Evolutionary conservation across 306 rosid species (phyloP), one percentile per base, ranked within the genome.

Genomic region (Comarum palustre): DNA sequence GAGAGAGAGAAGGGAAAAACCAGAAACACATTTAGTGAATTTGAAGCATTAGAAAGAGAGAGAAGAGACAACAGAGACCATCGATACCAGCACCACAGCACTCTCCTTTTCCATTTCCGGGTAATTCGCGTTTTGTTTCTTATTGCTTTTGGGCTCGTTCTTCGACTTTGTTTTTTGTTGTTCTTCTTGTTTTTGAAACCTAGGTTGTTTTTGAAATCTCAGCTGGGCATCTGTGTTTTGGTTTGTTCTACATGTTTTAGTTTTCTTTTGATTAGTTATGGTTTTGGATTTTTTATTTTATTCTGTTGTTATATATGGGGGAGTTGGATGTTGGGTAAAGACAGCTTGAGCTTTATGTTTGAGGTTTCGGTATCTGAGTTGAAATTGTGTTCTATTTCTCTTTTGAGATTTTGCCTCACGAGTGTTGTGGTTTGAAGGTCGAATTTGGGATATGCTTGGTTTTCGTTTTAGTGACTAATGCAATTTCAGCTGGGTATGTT

Each of bases 181-280:
- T 43, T 73, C 11, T 32, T 48, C 57, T 66, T 38, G 42, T 78
- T 78, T 54, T 43, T 20, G 42, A 48, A 72, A 72, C 66, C 73
- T 72, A 17, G 25, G 48, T 64, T 57, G 16, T 39, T 46, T 83
- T 57, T 82, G 75, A 86, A 84, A 78, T 81, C 80, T 80, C 79
- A 68, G 73, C 75, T 81, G 78, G 89, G 88, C 79, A 45, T 83
- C 19, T 83, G 64, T 78, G 59, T 66, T 77, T 82, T 83, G 87
- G 71, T 64, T 82, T 81, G 34, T 72, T 81, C 73, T 69, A 38
- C 69, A 41, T 79, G 57, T 69, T 38, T 41, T 78, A 79, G 19
- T 54, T 78, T 78, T 81, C 78, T 68, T 78, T 31, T 78, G 80
- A 72, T 77, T 80, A 22, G 60, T 75, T 3, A 52, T 79, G 86